Evolutionary conservation across 2,329 filamentous ascomycete genomes (phyloP).

Genomic region (Penicillium brasilianum): DNA sequence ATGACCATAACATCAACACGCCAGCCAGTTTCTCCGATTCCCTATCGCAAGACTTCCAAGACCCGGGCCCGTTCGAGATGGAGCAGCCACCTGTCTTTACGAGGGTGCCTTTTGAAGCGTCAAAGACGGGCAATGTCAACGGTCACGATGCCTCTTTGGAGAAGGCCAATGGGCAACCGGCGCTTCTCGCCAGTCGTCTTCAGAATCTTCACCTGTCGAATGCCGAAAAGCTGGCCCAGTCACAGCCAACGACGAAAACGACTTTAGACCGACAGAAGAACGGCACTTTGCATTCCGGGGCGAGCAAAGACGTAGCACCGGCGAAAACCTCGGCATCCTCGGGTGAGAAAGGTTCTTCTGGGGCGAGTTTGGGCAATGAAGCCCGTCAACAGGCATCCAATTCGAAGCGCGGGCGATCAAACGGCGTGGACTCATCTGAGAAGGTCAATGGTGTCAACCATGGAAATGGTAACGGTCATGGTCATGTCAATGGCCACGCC

Average conservation of each 20-base stretch:
- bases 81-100: constrained; percentile 37
- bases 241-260: constrained; percentile 31
- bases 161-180: constrained; percentile 35
- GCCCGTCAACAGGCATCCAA: constrained; percentile 37
- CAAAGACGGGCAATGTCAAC: constrained; percentile 23
- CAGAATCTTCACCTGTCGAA: constrained; percentile 47
- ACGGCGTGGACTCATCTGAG: constrained; percentile 39
- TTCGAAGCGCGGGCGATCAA: constrained; percentile 37
- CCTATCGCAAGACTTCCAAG: constrained; percentile 46
- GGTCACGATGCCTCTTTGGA: constrained; percentile 24
- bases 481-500: constrained; percentile 37
- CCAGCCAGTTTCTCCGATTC: constrained; percentile 46
- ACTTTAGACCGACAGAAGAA: constrained; percentile 34
- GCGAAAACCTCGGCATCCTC: constrained; percentile 30
- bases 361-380: constrained; percentile 37
- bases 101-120: constrained; percentile 34
- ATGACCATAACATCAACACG: constrained; percentile 44
- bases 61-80: constrained; percentile 43
- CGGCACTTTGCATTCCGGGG: constrained; percentile 19
- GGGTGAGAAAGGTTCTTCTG: constrained; percentile 34
- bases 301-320: constrained; percentile 40
- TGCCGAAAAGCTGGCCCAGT: constrained; percentile 35
- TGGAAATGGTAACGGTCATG: constrained; percentile 28
- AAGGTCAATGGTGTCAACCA: constrained; percentile 42
- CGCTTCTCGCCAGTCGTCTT: constrained; percentile 44